Conservation (phyloP, 2,329 filamentous ascomycete species). For the Amesomyces nigricolor region DNA sequence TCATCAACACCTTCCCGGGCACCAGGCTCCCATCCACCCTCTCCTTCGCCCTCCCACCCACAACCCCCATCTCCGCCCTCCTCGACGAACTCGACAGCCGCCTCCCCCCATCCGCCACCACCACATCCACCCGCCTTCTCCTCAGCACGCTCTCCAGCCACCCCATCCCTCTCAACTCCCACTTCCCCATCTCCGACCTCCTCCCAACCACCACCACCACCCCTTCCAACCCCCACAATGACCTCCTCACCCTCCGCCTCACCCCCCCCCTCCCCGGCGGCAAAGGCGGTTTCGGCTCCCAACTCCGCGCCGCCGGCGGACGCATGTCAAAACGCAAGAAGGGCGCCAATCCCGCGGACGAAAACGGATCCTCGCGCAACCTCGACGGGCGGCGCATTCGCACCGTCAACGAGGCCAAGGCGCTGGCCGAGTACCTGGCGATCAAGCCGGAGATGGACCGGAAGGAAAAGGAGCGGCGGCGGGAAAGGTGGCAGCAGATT, state of each 20-base stretch:
- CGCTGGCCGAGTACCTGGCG: constrained; percentile 86
- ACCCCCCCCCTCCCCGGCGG: constrained; percentile 77
- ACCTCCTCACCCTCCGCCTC: constrained; percentile 77
- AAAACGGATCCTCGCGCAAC: constrained; percentile 87
- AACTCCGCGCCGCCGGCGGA: constrained; percentile 90
- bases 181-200: constrained; percentile 54
- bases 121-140: constrained; percentile 50
- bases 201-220: constrained; percentile 40
- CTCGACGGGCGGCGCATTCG: constrained; percentile 84
- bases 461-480: constrained; percentile 81
- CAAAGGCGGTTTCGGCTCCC: constrained; percentile 96
- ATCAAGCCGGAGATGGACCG: constrained; percentile 97
- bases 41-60: constrained; percentile 63
- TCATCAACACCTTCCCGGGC: constrained; percentile 79
- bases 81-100: constrained; percentile 56
- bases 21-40: constrained; percentile 78
- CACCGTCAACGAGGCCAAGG: constrained; percentile 92
- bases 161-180: constrained; percentile 52
- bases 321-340: constrained; percentile 95
- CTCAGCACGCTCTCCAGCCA: constrained; percentile 79
- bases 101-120: constrained; percentile 48
- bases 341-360: constrained; percentile 57
- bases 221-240: constrained; percentile 40
- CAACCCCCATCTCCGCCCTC: constrained; percentile 62
- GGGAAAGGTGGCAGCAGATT: constrained; percentile 81